Percentiles rank a stretch among this genome's conserved stretches.
Evolutionary conservation across 2,329 filamentous ascomycete genomes (phyloP).

Genomic region (Alternaria viburni): DNA sequence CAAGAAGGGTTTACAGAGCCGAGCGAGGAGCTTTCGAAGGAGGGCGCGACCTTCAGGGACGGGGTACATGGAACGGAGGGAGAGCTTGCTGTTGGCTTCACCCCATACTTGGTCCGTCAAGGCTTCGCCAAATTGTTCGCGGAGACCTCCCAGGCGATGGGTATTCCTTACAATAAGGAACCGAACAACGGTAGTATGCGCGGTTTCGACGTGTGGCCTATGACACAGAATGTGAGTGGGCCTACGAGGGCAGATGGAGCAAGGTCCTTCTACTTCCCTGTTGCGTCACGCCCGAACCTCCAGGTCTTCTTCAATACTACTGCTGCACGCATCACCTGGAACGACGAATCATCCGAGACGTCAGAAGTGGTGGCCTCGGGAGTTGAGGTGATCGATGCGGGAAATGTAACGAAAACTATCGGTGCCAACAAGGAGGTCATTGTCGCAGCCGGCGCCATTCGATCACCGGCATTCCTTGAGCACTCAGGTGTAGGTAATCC

Average conservation of each 20-base stretch:
- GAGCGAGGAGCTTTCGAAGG: constrained; percentile 13
- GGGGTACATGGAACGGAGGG: constrained; percentile 30
- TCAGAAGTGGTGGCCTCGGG: constrained; percentile 25
- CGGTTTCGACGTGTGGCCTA: constrained; percentile 53
- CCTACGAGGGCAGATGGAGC: constrained; percentile 56
- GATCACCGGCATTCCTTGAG: constrained; percentile 45
- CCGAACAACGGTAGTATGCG: constrained; percentile 53
- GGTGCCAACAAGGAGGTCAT: constrained; percentile 41
- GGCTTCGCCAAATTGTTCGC: constrained; percentile 43
- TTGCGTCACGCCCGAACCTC: constrained; percentile 50
- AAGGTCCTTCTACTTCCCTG: constrained; percentile 56
- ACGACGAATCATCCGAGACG: background rate
- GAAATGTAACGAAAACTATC: constrained; percentile 22
- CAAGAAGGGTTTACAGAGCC: constrained; percentile 37
- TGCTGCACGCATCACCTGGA: constrained; percentile 52
- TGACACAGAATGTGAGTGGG: constrained; percentile 48
- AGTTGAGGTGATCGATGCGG: constrained; percentile 30
- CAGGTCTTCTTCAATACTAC: constrained; percentile 52
- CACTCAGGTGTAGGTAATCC: constrained; percentile 48
- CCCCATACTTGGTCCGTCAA: constrained; percentile 30
- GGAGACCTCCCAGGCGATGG: constrained; percentile 43
- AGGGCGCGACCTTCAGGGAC: constrained; percentile 34
- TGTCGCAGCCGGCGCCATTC: constrained; percentile 44
- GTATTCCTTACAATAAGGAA: constrained; percentile 51
- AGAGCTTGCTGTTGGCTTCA: constrained; percentile 38